Evolutionary conservation across 106 monocot genomes (phyloP), one percentile per base, ranked within the genome.

Genomic region (Allium sativum): DNA sequence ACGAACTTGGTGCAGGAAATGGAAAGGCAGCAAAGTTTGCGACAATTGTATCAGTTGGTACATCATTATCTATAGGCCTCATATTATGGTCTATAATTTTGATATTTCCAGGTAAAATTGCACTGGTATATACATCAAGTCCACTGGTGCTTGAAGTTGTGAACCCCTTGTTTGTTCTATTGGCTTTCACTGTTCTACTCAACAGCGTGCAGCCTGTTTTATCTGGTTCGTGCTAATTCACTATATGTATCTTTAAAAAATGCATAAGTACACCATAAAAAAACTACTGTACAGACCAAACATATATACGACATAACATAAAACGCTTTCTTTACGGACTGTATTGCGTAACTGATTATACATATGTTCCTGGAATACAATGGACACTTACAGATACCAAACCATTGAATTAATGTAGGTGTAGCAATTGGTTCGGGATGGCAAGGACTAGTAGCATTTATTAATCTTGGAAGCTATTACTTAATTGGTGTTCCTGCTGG

Each of bases 151-250:
- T 84, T 12, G 16, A 44, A 0, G 88, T 88, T 4, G 88, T 88
- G 4, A 73, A 79, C n/a, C 50, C 74, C 0, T 65, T 93, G 1
- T 70, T 82, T 2, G 0, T 68, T 19, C 70, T 93, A 1, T 58
- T 93, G 51, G 88, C 84, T 6, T 77, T 93, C 70, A 75, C 93
- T 31, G 74, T 93, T 21, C 79, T 93, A n/a, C 88, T 93, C 61
- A 93, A 93, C 70, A 93, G 93, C 64, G 62, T 93, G 48, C 93
- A 93, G 18, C 88, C 93, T 0, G 51, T 93, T 18, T 15, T 50
- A 11, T 50, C 48, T 50, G 48, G 48, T 50, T 50, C 11, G 48
- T 50, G 48, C 48, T 31, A 31, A 31, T 31, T 31, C 31, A 2
- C 31, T 31, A 31, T 31, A 31, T 31, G 31, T 31, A 1, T 31